A percentile compares a stretch with the other conserved stretches of the same genome.
These are phyloP conservation scores for Boletus bicolor DNA, from an alignment of 768 basidiomycete genomes.

Conservation along the genomic window DNA sequence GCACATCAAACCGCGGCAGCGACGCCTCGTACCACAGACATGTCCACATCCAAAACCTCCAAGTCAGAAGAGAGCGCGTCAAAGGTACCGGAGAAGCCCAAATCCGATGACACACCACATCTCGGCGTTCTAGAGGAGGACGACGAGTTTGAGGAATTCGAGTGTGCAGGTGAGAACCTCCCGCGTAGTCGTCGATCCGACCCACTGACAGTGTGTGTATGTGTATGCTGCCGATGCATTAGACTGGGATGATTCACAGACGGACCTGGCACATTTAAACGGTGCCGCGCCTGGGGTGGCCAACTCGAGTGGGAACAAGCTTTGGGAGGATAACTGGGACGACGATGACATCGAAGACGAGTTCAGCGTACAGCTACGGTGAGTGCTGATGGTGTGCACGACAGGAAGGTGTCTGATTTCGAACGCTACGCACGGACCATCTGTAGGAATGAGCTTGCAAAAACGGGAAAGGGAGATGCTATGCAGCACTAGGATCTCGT, in stretches of 20 bases:
- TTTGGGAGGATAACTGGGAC: conserved; percentile 99
- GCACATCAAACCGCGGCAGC: not conserved
- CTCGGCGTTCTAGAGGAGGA: conserved; percentile 94
- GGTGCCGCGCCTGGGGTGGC: conserved; percentile 72
- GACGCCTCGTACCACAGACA: conserved; percentile 10
- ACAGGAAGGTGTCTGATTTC: not conserved
- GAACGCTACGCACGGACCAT: not conserved
- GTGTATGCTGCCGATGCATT: not conserved
- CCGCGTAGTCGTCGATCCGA: not conserved
- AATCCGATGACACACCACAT: conserved; percentile 51
- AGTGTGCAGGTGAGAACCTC: conserved; percentile 61
- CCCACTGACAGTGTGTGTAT: too few relatives aligned
- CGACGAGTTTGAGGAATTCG: conserved; percentile 95
- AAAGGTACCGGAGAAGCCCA: conserved; percentile 36
- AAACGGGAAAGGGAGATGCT: conserved; percentile 47
- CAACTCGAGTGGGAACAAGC: conserved; percentile 79
- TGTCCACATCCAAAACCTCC: conserved; percentile 47
- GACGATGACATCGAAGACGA: conserved; percentile 99
- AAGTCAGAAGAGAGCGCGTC: conserved; percentile 36
- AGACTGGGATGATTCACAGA: conserved; percentile 90
- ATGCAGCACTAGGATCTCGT: conserved; percentile 50
- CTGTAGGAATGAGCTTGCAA: conserved; percentile 60
- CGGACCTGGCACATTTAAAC: conserved; percentile 74
- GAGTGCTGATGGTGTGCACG: conserved; percentile 23
- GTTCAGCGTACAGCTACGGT: conserved; percentile 95